These are phyloP conservation scores for Puccinellia tenuiflora DNA, from an alignment of 176 grass and related monocot species.

Conservation along the genomic window DNA sequence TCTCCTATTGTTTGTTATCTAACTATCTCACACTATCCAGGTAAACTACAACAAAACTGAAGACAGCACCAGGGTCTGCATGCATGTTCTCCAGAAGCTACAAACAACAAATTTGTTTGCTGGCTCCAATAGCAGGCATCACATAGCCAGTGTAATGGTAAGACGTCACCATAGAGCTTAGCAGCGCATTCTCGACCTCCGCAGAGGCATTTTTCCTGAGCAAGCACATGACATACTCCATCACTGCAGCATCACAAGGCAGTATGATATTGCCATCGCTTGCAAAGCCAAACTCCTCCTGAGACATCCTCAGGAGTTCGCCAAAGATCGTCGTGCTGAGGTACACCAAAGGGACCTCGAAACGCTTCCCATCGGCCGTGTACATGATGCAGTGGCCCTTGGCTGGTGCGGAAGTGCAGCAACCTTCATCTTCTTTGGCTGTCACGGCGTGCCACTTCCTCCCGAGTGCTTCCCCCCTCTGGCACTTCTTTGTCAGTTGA, in stretches of 20 bases:
- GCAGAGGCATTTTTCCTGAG: slow-evolving; percentile 26
- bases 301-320: slow-evolving; percentile 40
- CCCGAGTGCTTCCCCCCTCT: not conserved
- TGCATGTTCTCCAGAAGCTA: not conserved
- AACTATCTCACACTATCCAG: not conserved
- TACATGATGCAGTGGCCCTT: slow-evolving; percentile 43
- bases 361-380: slow-evolving; percentile 27
- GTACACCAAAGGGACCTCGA: slow-evolving; percentile 47
- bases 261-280: slow-evolving; percentile 34
- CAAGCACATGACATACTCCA: slow-evolving; percentile 58
- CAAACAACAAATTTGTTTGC: slow-evolving; percentile 3
- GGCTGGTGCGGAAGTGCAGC: not conserved
- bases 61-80: not conserved
- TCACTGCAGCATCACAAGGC: slow-evolving; percentile 36
- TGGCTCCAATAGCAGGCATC: not conserved
- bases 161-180: slow-evolving; percentile 26
- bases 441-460: slow-evolving; percentile 14
- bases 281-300: slow-evolving; percentile 52
- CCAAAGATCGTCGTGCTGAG: slow-evolving; percentile 28
- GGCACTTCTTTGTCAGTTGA: slow-evolving; percentile 28
- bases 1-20: not conserved
- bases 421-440: slow-evolving; percentile 4
- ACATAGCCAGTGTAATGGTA: not conserved
- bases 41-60: not conserved
- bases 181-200: slow-evolving; percentile 48